These are phyloP conservation scores for Papilionanthe hybrid DNA, from an alignment of 116 monocot species.

Conservation along the genomic window DNA sequence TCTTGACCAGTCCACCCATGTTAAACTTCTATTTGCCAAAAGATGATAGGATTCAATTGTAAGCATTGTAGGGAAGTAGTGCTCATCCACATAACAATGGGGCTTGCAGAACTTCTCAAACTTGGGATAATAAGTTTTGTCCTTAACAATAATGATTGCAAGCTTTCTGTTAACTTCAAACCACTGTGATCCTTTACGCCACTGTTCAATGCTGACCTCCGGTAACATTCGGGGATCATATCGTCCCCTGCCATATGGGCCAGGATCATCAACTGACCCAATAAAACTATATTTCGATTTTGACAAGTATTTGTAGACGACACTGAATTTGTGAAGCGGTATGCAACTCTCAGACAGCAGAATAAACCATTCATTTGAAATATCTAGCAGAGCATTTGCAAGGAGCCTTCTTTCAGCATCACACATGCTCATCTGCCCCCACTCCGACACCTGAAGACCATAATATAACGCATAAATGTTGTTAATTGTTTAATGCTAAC, in stretches of 20 bases:
- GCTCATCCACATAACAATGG: conserved; percentile 47
- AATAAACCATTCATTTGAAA: conserved; percentile 45
- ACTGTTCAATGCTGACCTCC: conserved; percentile 35
- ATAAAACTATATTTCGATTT: conserved; percentile 35
- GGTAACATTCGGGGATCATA: conserved; percentile 45
- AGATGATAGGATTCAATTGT: conserved; percentile 31
- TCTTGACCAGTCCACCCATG: conserved; percentile 33
- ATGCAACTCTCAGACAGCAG: conserved; percentile 45
- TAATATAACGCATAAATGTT: too few relatives aligned
- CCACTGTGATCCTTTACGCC: conserved; percentile 59
- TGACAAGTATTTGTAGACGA: conserved; percentile 26
- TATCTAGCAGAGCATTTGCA: conserved; percentile 43
- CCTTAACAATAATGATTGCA: conserved; percentile 28
- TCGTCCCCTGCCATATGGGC: conserved; percentile 44
- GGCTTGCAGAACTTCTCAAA: conserved; percentile 40
- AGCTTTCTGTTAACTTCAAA: conserved; percentile 33
- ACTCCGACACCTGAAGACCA: conserved; percentile 27
- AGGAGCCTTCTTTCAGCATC: conserved; percentile 53
- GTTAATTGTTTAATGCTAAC: too few relatives aligned
- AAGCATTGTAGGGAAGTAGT: conserved; percentile 59
- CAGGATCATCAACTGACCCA: conserved; percentile 28
- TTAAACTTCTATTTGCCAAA: conserved; percentile 37
- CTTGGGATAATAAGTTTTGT: conserved; percentile 34
- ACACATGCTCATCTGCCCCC: conserved; percentile 67
- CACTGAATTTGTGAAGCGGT: conserved; percentile 36